A percentile compares a stretch with the other conserved stretches of the same genome.
phyloP scores from a whole-genome alignment of 2,329 filamentous ascomycete species.

The Fusarium austroafricanum region DNA sequence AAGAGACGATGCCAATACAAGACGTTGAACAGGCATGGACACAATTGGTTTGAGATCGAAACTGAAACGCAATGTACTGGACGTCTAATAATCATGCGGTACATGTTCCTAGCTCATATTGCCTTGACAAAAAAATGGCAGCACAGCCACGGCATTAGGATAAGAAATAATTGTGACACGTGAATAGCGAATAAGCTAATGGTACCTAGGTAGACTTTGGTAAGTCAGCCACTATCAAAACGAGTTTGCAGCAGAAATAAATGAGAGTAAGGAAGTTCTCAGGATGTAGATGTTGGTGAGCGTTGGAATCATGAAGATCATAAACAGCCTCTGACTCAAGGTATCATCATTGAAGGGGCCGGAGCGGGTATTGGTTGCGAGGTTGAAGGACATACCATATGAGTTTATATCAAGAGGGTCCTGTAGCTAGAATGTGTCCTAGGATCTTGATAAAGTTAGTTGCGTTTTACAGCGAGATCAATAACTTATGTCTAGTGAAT shows the following conservation, averaged over 20 bases:
- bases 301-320: conserved; percentile 56
- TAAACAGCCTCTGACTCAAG: conserved; percentile 61
- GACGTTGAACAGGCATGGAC: background rate
- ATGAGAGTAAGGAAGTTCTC: conserved; percentile 1
- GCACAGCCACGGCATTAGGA: background rate
- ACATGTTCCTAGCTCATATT: background rate
- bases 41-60: background rate
- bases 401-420: background rate
- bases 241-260: background rate
- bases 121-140: background rate
- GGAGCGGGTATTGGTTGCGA: background rate
- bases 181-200: background rate
- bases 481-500: background rate
- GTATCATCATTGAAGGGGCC: conserved; percentile 53
- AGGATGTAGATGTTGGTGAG: conserved; percentile 48
- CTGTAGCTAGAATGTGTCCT: background rate
- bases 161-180: background rate
- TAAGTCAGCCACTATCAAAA: background rate
- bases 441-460: background rate
- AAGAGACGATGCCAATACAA: background rate
- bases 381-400: conserved; percentile 39
- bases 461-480: background rate
- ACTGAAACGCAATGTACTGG: background rate
- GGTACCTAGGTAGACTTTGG: background rate
- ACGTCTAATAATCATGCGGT: background rate